phyloP scores from a whole-genome alignment of 306 rosid genomes.

The Sesbania bispinosa region DNA sequence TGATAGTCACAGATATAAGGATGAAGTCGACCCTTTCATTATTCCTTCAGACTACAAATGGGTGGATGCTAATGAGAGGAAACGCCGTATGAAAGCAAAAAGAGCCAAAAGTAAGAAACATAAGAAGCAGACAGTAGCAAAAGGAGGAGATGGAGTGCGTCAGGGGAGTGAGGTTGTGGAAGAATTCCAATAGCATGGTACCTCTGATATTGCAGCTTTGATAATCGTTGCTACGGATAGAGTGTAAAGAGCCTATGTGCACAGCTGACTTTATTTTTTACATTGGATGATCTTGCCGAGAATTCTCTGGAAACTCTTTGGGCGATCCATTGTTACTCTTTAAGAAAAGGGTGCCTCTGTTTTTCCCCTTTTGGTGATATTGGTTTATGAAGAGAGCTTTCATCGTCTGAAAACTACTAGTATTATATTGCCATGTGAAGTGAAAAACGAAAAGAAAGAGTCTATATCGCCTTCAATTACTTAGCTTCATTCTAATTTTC shows the following conservation, averaged over 20 bases:
- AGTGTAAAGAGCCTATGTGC: conserved; percentile 41
- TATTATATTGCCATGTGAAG: conserved; percentile 55
- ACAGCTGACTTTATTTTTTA: conserved; percentile 57
- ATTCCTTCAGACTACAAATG: conserved; percentile 93
- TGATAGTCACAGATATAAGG: conserved; percentile 80
- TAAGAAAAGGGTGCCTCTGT: conserved; percentile 17
- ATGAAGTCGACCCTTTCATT: conserved; percentile 80
- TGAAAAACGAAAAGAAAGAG: conserved; percentile 49
- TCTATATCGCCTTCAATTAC: conserved; percentile 37
- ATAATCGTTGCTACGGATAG: conserved; percentile 30
- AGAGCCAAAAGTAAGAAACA: conserved; percentile 83
- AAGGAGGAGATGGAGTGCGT: conserved; percentile 54
- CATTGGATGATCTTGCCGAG: conserved; percentile 37
- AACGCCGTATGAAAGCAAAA: conserved; percentile 90
- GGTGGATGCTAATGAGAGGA: conserved; percentile 96
- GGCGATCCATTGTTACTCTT: conserved; percentile 39
- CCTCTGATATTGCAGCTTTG: conserved; percentile 25
- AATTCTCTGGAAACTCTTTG: conserved; percentile 37
- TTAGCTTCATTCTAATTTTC: conserved; percentile 46
- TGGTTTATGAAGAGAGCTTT: conserved; percentile 40
- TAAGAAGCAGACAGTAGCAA: conserved; percentile 56
- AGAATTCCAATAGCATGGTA: conserved; percentile 33
- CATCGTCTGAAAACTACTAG: conserved; percentile 46
- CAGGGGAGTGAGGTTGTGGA: conserved; percentile 61
- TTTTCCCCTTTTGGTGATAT: conserved; percentile 1